Evolutionary conservation across 371 early-diverging fungal genomes (phyloP).

Genomic region (Rhizomucor pusillus): DNA sequence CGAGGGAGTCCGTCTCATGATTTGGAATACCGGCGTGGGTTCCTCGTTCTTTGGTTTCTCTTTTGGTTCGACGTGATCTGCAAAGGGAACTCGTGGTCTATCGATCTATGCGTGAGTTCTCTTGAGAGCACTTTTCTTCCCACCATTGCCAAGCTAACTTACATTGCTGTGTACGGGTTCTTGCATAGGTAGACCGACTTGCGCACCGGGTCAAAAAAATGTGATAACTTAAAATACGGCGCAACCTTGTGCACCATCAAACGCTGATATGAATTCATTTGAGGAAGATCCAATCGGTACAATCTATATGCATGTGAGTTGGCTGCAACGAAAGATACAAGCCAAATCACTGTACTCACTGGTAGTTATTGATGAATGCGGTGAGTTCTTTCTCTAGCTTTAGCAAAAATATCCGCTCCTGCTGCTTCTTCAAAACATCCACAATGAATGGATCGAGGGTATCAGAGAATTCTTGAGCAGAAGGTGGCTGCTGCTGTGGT

Average conservation of each 20-base stretch:
- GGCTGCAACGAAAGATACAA: too few species aligned
- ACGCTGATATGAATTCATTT: slow-evolving; percentile 79
- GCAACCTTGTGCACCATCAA: slow-evolving; percentile 74
- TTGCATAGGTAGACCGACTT: slow-evolving; percentile 64
- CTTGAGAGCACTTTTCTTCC: too few species aligned
- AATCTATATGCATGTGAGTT: slow-evolving; percentile 34
- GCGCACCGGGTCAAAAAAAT: slow-evolving; percentile 58
- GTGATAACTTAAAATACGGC: slow-evolving; percentile 67
- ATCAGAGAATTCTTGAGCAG: slow-evolving; percentile 13
- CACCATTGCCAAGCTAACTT: slow-evolving; percentile 20
- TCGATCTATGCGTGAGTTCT: background rate
- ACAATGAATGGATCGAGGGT: slow-evolving; percentile 62
- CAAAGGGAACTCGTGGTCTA: slow-evolving; percentile 53
- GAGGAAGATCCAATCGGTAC: slow-evolving; percentile 62
- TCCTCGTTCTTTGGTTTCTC: slow-evolving; percentile 22
- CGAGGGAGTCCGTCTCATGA: slow-evolving; percentile 48
- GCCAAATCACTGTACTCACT: too few species aligned
- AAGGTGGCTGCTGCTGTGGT: background rate
- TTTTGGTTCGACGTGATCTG: slow-evolving; percentile 40
- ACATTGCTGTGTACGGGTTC: slow-evolving; percentile 60
- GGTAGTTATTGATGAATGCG: slow-evolving; percentile 59
- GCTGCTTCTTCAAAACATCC: slow-evolving; percentile 66
- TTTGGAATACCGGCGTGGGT: slow-evolving; percentile 35
- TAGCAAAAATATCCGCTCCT: slow-evolving; percentile 71
- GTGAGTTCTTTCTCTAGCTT: slow-evolving; percentile 70